A percentile compares a stretch with the other conserved stretches of the same genome.
phyloP scores from a whole-genome alignment of 192 early-diverging fungal genomes.

The Coemansia sp. region DNA sequence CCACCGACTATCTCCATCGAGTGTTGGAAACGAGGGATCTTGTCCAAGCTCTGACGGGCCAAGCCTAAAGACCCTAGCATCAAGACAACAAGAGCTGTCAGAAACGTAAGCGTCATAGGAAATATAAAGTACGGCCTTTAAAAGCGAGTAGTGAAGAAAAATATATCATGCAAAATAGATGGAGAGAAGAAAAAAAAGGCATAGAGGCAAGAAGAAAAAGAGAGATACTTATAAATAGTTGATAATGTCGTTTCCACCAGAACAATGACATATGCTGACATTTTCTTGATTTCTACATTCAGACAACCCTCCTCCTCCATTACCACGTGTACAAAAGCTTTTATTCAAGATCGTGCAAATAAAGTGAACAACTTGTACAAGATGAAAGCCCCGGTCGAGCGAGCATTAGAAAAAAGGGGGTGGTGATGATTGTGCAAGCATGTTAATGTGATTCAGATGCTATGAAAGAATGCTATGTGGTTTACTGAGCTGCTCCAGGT shows the following conservation, averaged over 20 bases:
- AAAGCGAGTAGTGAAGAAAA: constrained; percentile 2
- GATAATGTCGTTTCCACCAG: neutral
- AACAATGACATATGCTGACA: neutral
- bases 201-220: neutral
- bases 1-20: constrained; percentile 52
- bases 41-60: constrained; percentile 11
- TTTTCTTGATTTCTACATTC: constrained; percentile 3
- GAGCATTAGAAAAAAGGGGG: neutral
- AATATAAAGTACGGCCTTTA: neutral
- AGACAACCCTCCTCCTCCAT: constrained; percentile 8
- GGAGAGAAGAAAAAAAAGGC: neutral
- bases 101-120: neutral
- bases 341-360: neutral
- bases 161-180: neutral
- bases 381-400: neutral
- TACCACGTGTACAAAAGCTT: neutral
- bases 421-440: neutral
- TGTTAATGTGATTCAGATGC: neutral
- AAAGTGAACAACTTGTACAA: neutral
- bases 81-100: neutral
- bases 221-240: neutral
- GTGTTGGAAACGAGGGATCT: constrained; percentile 42
- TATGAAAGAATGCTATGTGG: neutral
- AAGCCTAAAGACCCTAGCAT: constrained; percentile 3
- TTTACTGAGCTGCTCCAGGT: constrained; percentile 33